Evolutionary conservation across 306 rosid genomes (phyloP).

Genomic region (Potentilla sterilis): DNA sequence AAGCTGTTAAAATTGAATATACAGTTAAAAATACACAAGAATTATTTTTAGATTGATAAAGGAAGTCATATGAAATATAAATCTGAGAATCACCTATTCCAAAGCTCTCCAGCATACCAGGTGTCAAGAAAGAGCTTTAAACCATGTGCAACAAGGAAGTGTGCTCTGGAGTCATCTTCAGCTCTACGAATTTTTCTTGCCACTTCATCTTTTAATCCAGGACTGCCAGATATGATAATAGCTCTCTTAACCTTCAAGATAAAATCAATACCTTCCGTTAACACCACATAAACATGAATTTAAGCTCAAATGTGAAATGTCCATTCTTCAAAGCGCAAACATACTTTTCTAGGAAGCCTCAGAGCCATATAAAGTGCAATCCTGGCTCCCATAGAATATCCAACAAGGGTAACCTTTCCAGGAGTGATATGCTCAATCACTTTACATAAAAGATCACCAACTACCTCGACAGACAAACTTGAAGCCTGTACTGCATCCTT

Average conservation of each 20-base stretch:
- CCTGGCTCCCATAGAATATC: slow-evolving; percentile 96
- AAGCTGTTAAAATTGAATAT: slow-evolving; percentile 50
- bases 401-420: slow-evolving; percentile 64
- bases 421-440: slow-evolving; percentile 53
- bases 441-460: slow-evolving; percentile 49
- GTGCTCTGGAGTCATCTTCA: slow-evolving; percentile 80
- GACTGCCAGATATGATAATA: slow-evolving; percentile 81
- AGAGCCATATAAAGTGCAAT: slow-evolving; percentile 78
- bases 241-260: slow-evolving; percentile 71
- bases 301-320: slow-evolving; percentile 10
- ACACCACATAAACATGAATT: neutral
- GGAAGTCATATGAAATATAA: slow-evolving; percentile 23
- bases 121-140: slow-evolving; percentile 59
- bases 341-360: slow-evolving; percentile 65
- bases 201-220: slow-evolving; percentile 68
- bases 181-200: slow-evolving; percentile 74
- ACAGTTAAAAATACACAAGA: neutral
- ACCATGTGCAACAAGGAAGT: slow-evolving; percentile 52
- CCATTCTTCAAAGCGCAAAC: slow-evolving; percentile 15
- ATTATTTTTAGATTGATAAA: neutral
- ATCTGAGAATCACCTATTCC: slow-evolving; percentile 62
- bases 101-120: slow-evolving; percentile 80
- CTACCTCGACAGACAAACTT: slow-evolving; percentile 54
- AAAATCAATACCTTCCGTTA: slow-evolving; percentile 26
- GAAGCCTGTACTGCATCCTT: slow-evolving; percentile 33